Evolutionary conservation across 495 filamentous ascomycete species (phyloP).

Genomic region (Hypoxylon lenormandii): DNA sequence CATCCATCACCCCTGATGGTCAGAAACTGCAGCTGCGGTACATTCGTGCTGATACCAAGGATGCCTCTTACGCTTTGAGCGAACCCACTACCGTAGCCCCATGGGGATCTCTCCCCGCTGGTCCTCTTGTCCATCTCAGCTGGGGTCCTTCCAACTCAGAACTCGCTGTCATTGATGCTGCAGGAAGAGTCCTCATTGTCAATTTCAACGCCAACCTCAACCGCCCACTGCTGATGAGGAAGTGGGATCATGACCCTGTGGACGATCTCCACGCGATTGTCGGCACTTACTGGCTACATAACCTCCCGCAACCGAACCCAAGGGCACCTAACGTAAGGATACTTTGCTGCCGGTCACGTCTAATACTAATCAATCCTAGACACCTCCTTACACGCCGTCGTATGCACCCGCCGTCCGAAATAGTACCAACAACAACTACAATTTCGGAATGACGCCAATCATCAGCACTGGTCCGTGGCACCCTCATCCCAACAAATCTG

Average conservation of each 20-base stretch:
- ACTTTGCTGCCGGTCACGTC: constrained; percentile 8
- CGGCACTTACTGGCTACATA: constrained; percentile 79
- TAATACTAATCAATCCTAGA: constrained; percentile 24
- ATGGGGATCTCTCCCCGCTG: constrained; percentile 58
- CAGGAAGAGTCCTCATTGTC: constrained; percentile 78
- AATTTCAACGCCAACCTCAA: constrained; percentile 73
- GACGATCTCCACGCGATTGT: constrained; percentile 82
- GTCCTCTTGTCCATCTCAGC: constrained; percentile 76
- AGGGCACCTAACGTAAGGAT: constrained; percentile 31
- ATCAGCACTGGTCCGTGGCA: constrained; percentile 75
- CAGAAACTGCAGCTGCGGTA: constrained; percentile 75
- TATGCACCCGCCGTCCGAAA: constrained; percentile 62
- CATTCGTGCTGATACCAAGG: constrained; percentile 74
- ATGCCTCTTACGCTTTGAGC: constrained; percentile 83
- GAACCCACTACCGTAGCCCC: constrained; percentile 60
- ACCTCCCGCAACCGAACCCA: constrained; percentile 29
- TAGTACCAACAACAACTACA: constrained; percentile 55
- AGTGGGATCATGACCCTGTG: constrained; percentile 68
- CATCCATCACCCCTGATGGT: constrained; percentile 79
- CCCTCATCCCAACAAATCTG: constrained; percentile 72
- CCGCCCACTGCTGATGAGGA: constrained; percentile 67
- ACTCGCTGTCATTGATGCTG: constrained; percentile 78
- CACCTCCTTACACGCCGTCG: constrained; percentile 43
- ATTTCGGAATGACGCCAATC: constrained; percentile 60
- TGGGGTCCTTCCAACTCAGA: constrained; percentile 79